Evolutionary conservation across 208 protist species (phyloP).

Genomic region (Novymonas esmeraldas): DNA sequence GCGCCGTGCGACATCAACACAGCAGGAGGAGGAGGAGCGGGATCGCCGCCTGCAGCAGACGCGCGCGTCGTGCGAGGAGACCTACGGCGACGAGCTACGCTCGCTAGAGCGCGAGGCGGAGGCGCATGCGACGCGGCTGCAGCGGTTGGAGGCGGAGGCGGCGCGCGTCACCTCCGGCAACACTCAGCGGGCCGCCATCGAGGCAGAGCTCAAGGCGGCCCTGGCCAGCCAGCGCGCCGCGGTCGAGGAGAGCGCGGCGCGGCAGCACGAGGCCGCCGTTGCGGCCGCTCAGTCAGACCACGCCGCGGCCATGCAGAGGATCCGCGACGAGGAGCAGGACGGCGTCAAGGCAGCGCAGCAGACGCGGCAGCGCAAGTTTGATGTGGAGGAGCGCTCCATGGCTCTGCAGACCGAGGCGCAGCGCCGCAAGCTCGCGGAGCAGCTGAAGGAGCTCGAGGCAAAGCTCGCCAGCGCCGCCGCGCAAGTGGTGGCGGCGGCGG

Average conservation of each 20-base stretch:
- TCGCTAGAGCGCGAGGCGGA: conserved; percentile 41
- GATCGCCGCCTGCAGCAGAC: conserved; percentile 31
- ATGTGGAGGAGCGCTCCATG: conserved; percentile 21
- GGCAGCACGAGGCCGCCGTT: conserved; percentile 14
- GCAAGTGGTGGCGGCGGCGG: background rate
- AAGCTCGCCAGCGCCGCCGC: conserved; percentile 9
- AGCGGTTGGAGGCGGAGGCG: conserved; percentile 37
- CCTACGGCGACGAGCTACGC: conserved; percentile 44
- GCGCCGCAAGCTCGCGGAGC: conserved; percentile 24
- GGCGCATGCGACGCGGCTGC: conserved; percentile 31
- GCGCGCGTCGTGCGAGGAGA: conserved; percentile 38
- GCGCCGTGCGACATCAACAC: conserved; percentile 24
- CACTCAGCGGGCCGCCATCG: conserved; percentile 27
- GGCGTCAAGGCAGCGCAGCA: conserved; percentile 16
- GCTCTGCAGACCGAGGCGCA: conserved; percentile 27
- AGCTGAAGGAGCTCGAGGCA: conserved; percentile 31
- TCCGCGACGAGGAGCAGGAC: conserved; percentile 13
- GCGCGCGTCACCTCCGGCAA: conserved; percentile 25
- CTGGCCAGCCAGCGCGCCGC: conserved; percentile 14
- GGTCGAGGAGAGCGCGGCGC: conserved; percentile 12
- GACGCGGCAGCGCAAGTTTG: conserved; percentile 26
- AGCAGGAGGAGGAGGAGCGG: conserved; percentile 21
- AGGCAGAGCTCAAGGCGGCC: conserved; percentile 23
- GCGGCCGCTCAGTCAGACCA: conserved; percentile 7
- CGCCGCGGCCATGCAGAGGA: conserved; percentile 18